A percentile compares a stretch with the other conserved stretches of the same genome.
These are phyloP conservation scores for Penicillium cosmopolitanum DNA, from an alignment of 495 filamentous ascomycete species.

Conservation along the genomic window DNA sequence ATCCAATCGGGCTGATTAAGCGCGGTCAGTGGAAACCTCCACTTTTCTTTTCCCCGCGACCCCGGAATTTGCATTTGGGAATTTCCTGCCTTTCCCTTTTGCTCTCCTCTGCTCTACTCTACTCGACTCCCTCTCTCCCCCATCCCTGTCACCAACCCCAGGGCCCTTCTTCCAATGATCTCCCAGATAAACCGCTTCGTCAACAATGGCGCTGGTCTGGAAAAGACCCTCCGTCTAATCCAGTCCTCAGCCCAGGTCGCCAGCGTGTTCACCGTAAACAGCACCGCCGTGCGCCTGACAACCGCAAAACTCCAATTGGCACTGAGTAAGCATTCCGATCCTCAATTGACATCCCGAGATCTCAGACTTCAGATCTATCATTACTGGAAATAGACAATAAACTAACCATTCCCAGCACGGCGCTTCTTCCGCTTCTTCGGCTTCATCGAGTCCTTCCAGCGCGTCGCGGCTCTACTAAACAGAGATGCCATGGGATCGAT, in stretches of 20 bases:
- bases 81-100: background rate
- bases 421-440: constrained; percentile 66
- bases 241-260: constrained; percentile 58
- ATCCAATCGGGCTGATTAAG: constrained; percentile 12
- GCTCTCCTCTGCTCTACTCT: background rate
- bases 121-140: background rate
- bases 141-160: background rate
- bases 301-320: constrained; percentile 40
- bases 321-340: constrained; percentile 28
- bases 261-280: constrained; percentile 38
- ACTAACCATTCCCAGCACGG: constrained; percentile 37
- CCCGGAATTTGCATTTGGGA: constrained; percentile 2
- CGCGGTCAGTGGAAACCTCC: constrained; percentile 2
- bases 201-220: constrained; percentile 51
- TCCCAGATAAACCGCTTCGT: constrained; percentile 42
- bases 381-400: background rate
- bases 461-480: constrained; percentile 41
- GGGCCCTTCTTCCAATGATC: constrained; percentile 16
- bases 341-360: background rate
- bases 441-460: constrained; percentile 62
- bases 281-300: constrained; percentile 28
- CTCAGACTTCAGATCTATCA: background rate
- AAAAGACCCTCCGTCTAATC: constrained; percentile 64
- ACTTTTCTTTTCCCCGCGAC: constrained; percentile 3
- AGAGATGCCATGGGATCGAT: constrained; percentile 23